These are phyloP conservation scores for Fraxinus baroniana DNA, from an alignment of 305 asterid species.

Conservation along the genomic window DNA sequence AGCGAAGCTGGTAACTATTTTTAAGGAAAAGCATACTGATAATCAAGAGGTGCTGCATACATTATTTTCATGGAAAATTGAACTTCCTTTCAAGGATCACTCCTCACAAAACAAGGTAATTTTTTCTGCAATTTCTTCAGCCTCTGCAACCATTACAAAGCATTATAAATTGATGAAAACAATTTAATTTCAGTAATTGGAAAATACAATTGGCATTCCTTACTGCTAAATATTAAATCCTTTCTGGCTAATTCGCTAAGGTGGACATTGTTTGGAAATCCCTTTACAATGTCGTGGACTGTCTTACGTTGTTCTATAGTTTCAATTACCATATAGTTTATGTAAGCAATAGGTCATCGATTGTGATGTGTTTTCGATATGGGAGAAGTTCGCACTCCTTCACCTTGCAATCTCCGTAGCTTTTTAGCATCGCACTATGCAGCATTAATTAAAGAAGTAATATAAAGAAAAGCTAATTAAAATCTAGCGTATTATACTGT, in stretches of 20 bases:
- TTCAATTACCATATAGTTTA: neutral
- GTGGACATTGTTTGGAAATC: neutral
- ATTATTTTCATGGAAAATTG: constrained; percentile 44
- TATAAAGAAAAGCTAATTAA: neutral
- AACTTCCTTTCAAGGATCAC: constrained; percentile 48
- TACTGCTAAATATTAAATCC: neutral
- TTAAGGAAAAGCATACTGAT: constrained; percentile 43
- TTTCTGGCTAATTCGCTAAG: neutral
- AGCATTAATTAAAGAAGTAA: neutral
- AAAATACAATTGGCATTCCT: neutral
- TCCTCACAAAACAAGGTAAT: constrained; percentile 45
- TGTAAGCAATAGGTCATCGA: neutral
- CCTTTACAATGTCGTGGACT: neutral
- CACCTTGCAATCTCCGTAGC: neutral
- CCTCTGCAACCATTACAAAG: neutral
- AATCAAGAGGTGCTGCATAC: constrained; percentile 52
- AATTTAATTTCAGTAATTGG: neutral
- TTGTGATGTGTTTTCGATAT: neutral
- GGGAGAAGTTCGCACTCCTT: neutral
- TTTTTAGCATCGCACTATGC: neutral
- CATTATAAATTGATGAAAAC: neutral
- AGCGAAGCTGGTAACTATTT: constrained; percentile 42
- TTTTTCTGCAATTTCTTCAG: constrained; percentile 12
- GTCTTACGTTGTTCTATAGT: neutral
- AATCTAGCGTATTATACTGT: neutral